phyloP scores from a whole-genome alignment of 768 basidiomycete genomes.

The Termitomyces sp. region DNA sequence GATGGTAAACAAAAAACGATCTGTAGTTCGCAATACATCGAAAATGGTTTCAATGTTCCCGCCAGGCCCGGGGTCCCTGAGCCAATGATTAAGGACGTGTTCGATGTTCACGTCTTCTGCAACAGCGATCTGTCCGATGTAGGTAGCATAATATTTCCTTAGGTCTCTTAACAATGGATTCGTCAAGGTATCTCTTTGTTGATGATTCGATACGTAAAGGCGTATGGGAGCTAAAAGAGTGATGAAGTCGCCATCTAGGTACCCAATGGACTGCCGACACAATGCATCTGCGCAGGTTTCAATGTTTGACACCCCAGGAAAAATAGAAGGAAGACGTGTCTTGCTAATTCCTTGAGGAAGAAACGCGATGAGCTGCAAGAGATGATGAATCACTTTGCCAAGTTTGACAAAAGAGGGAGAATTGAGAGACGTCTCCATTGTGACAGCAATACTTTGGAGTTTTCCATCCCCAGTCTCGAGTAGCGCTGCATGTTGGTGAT shows the following conservation, averaged over 20 bases:
- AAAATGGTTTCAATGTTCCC: too few relatives aligned
- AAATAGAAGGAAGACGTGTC: not conserved
- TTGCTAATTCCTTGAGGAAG: conserved; percentile 1
- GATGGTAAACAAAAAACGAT: not conserved
- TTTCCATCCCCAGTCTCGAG: not conserved
- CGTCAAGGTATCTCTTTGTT: not conserved
- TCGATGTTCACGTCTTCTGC: conserved; percentile 6
- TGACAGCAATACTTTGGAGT: not conserved
- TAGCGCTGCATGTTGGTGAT: not conserved
- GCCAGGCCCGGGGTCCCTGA: not conserved
- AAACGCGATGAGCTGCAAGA: not conserved
- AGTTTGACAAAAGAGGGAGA: not conserved
- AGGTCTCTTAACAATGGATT: not conserved
- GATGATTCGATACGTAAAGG: conserved; percentile 3
- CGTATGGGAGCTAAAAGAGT: conserved; percentile 13
- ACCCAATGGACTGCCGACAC: conserved; percentile 8
- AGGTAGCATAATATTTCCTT: not conserved
- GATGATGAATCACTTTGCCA: not conserved
- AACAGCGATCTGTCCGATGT: not conserved
- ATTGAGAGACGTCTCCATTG: not conserved
- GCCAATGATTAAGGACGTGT: conserved; percentile 1
- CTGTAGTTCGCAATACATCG: too few relatives aligned
- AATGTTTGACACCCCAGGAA: not conserved
- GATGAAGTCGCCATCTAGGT: conserved; percentile 7
- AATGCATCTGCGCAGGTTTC: not conserved